Evolutionary conservation across 805 yeast species (phyloP), one percentile per base, ranked within the genome.

Genomic region (Huiozyma naganishii): DNA sequence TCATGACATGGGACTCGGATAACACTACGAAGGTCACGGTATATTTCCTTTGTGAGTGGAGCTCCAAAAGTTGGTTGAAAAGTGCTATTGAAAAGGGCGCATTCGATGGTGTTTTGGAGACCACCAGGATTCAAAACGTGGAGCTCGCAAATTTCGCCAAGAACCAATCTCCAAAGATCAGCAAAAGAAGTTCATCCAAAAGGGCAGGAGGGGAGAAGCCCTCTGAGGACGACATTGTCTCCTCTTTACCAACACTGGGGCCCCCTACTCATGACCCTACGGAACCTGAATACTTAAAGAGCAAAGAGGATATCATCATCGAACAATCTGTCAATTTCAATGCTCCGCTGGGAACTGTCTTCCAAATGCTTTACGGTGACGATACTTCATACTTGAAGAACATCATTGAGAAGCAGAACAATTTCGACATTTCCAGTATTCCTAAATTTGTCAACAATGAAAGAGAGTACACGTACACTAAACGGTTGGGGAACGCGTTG

Each of bases 11-110:
- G 92, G 84, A 72, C 2, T 67, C 66, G 1, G 69, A 71, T 41
- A 79, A 79, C 54, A 48, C 61, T 6, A 81, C 90, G 0, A 67
- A 65, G 23, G 36, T 82, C 4, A 66, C 67, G 12, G 74, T 80
- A 9, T 70, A 75, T 32, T 79, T 81, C 4, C 65, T 65, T 27
- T 71, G 80, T 35, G 77, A 78, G 45, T 84, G 94, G 94, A 65
- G 79, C 1, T 83, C 80, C 6, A 80, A 79, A 50, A 79, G 87
- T 41, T 83, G 90, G 89, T 73, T 84, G 45, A 82, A 80, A 56
- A 73, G 79, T 28, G 82, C 86, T 0, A 78, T 84, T 45, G 92
- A 84, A 54, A 80, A 74, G 44, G 88, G 86, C 41, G 71, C 88
- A 1, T 75, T 78, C 49, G 77, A 77, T 33, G 92, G 90, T 6